A percentile compares a stretch with the other conserved stretches of the same genome.
Evolutionary conservation across 768 basidiomycete species (phyloP).

Genomic region (Boletus fagicola): DNA sequence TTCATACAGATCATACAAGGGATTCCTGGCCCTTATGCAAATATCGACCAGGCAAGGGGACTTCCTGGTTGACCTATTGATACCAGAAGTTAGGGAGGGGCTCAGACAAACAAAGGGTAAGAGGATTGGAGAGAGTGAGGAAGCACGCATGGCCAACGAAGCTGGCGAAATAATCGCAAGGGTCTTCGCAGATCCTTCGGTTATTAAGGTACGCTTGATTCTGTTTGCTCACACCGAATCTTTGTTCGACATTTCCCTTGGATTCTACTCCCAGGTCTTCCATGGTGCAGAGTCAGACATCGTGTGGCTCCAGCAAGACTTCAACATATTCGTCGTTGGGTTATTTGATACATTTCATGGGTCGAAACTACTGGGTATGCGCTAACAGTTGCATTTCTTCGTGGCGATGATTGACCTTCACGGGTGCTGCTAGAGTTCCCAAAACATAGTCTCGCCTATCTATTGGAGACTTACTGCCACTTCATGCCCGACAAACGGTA

Average conservation of each 20-base stretch:
- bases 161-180: slow-evolving; percentile 48
- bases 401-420: background rate
- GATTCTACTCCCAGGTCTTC: slow-evolving; percentile 57
- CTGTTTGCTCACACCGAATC: background rate
- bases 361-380: slow-evolving; percentile 72
- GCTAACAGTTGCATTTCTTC: background rate
- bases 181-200: slow-evolving; percentile 71
- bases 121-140: slow-evolving; percentile 6
- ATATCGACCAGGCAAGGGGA: slow-evolving; percentile 81
- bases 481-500: slow-evolving; percentile 93
- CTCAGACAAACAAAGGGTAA: slow-evolving; percentile 60
- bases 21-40: slow-evolving; percentile 94
- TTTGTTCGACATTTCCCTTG: background rate
- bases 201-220: slow-evolving; percentile 67
- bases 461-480: slow-evolving; percentile 87
- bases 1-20: slow-evolving; percentile 76
- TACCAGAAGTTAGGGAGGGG: slow-evolving; percentile 60
- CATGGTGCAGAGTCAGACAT: slow-evolving; percentile 96
- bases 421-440: slow-evolving; percentile 59
- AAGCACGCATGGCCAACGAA: slow-evolving; percentile 21
- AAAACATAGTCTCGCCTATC: slow-evolving; percentile 76
- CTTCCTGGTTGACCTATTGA: slow-evolving; percentile 82
- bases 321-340: slow-evolving; percentile 90
- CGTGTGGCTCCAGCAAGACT: slow-evolving; percentile 94
- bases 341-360: slow-evolving; percentile 98